These are phyloP conservation scores for Solanum hybrid DNA, from an alignment of 305 asterid genomes.

Conservation along the genomic window DNA sequence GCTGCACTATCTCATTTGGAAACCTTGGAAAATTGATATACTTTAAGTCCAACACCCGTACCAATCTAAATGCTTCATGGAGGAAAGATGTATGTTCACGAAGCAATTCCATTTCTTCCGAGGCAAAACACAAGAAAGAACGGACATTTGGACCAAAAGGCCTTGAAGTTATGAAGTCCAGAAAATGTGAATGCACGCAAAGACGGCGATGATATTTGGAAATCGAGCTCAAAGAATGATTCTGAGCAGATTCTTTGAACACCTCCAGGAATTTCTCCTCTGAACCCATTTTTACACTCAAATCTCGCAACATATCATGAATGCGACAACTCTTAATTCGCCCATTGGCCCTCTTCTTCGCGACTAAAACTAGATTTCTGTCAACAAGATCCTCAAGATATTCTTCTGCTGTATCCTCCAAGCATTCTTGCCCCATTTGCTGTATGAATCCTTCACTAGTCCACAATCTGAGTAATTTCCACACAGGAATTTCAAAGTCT, in stretches of 20 bases:
- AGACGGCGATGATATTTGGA: constrained; percentile 15
- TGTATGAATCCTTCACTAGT: constrained; percentile 11
- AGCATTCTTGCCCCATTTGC: background rate
- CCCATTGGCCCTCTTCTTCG: background rate
- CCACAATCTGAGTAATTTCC: constrained; percentile 13
- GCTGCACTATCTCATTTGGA: constrained; percentile 18
- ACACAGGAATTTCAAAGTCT: constrained; percentile 13
- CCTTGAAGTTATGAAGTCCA: constrained; percentile 15
- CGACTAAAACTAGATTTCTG: background rate
- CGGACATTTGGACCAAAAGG: constrained; percentile 23
- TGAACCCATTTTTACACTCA: constrained; percentile 11
- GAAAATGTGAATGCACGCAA: constrained; percentile 17
- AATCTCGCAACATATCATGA: constrained; percentile 7
- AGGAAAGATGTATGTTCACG: constrained; percentile 9
- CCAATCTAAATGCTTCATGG: constrained; percentile 14
- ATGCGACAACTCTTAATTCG: background rate
- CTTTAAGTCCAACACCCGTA: constrained; percentile 20
- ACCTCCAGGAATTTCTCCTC: constrained; percentile 20
- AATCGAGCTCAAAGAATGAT: background rate
- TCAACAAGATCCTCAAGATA: constrained; percentile 13
- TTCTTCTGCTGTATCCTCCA: constrained; percentile 6
- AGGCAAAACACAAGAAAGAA: constrained; percentile 16
- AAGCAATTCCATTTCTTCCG: constrained; percentile 9
- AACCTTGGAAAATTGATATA: constrained; percentile 10
- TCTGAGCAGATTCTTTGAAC: background rate